Conservation (phyloP, 2,329 filamentous ascomycete species). For the Fusarium poae region DNA sequence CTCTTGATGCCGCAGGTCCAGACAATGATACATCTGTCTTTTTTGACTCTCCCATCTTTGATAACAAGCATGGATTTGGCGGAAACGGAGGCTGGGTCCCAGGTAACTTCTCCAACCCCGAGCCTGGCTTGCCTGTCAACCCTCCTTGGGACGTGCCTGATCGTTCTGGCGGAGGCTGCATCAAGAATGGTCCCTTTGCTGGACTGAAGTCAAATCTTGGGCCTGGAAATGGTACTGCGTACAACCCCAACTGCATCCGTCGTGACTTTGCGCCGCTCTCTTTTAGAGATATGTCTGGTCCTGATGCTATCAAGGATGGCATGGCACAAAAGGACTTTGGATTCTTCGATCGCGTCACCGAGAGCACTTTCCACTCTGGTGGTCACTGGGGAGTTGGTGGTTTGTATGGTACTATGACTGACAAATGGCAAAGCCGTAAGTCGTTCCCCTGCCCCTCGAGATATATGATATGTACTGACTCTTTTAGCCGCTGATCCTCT, state of each 20-base stretch:
- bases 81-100: slow-evolving; percentile 34
- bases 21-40: slow-evolving; percentile 35
- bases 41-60: slow-evolving; percentile 50
- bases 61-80: slow-evolving; percentile 43
- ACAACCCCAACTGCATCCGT: slow-evolving; percentile 27
- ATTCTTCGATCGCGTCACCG: slow-evolving; percentile 37
- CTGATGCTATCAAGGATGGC: slow-evolving; percentile 28
- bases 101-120: slow-evolving; percentile 29
- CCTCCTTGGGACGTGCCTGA: slow-evolving; percentile 36
- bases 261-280: slow-evolving; percentile 33
- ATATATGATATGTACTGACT: not conserved
- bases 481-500: slow-evolving; percentile 41
- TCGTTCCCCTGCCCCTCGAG: accelerated
- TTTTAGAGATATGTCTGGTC: slow-evolving; percentile 28
- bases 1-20: slow-evolving; percentile 27
- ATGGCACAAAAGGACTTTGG: slow-evolving; percentile 45
- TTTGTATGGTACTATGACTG: slow-evolving; percentile 45
- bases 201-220: slow-evolving; percentile 28
- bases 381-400: slow-evolving; percentile 49
- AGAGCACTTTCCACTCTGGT: slow-evolving; percentile 47
- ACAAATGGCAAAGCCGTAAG: slow-evolving; percentile 37
- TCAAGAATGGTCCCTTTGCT: slow-evolving; percentile 46
- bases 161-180: slow-evolving; percentile 44
- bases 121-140: slow-evolving; percentile 31
- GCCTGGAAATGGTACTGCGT: slow-evolving; percentile 15